Evolutionary conservation across 2,329 filamentous ascomycete genomes (phyloP).

Genomic region (Cercospora beticola): DNA sequence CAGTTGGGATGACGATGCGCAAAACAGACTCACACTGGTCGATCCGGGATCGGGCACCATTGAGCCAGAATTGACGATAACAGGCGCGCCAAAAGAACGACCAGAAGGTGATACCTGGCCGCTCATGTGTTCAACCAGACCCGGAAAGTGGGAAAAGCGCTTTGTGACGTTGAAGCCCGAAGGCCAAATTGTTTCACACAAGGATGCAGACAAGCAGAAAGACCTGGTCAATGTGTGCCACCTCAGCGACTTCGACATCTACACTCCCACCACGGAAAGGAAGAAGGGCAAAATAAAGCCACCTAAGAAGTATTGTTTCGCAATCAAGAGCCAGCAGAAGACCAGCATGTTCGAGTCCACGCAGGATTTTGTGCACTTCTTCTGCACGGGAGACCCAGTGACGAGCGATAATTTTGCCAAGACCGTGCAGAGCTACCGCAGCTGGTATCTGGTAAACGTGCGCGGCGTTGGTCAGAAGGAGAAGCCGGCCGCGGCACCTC

Average conservation of each 20-base stretch:
- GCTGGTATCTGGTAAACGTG: conserved; percentile 83
- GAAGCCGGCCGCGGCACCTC: conserved; percentile 24
- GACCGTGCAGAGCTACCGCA: conserved; percentile 77
- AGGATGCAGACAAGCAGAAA: conserved; percentile 66
- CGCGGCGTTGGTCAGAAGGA: conserved; percentile 56
- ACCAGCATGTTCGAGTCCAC: conserved; percentile 77
- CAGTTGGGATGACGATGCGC: conserved; percentile 81
- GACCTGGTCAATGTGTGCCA: conserved; percentile 73
- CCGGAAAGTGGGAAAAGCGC: conserved; percentile 85
- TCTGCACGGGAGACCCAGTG: conserved; percentile 71
- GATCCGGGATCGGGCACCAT: conserved; percentile 54
- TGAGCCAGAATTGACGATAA: conserved; percentile 63
- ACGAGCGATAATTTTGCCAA: conserved; percentile 69
- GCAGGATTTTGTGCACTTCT: conserved; percentile 89
- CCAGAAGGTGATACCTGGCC: conserved; percentile 68
- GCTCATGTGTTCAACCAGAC: conserved; percentile 76
- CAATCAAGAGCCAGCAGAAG: conserved; percentile 90
- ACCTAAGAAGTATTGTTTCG: conserved; percentile 82
- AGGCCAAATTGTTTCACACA: conserved; percentile 70
- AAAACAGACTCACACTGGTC: conserved; percentile 71
- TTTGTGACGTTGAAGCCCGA: conserved; percentile 70
- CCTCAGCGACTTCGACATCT: conserved; percentile 89
- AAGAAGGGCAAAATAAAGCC: conserved; percentile 71
- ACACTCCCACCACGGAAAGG: conserved; percentile 69
- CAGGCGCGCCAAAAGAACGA: conserved; percentile 61